Conservation (phyloP, 1,139 yeast genomes). For the Blastobotrys persicus region DNA sequence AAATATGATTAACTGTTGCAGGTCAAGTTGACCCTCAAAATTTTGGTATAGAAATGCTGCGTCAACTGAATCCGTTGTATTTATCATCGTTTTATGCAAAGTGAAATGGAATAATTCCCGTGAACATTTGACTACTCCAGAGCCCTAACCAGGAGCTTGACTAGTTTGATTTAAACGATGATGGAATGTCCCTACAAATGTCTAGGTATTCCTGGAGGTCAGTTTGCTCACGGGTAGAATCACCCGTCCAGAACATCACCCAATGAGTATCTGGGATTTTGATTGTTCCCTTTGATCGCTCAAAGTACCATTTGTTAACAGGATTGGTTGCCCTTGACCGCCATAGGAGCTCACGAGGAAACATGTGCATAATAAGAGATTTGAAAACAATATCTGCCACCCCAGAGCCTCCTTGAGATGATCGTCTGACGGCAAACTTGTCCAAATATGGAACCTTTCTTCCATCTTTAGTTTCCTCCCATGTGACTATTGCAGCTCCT, state of each 20-base stretch:
- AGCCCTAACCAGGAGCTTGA: too few relatives aligned
- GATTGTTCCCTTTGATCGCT: constrained; percentile 74
- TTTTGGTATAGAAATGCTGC: too few relatives aligned
- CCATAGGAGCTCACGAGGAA: constrained; percentile 80
- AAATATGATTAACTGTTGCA: too few relatives aligned
- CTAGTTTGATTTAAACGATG: constrained; percentile 40
- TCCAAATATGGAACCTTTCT: constrained; percentile 63
- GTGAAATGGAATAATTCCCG: too few relatives aligned
- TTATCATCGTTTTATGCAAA: too few relatives aligned
- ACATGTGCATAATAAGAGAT: constrained; percentile 60
- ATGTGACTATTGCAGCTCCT: constrained; percentile 89
- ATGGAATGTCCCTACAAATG: constrained; percentile 44
- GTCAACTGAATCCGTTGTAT: too few relatives aligned
- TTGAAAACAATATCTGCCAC: constrained; percentile 92
- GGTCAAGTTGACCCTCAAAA: too few relatives aligned
- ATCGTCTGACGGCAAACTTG: constrained; percentile 84
- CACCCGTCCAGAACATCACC: constrained; percentile 70
- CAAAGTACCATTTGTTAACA: constrained; percentile 97
- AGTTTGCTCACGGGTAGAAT: constrained; percentile 37
- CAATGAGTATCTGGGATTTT: constrained; percentile 54
- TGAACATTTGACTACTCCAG: too few relatives aligned
- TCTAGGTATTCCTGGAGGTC: constrained; percentile 39
- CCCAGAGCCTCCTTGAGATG: constrained; percentile 86
- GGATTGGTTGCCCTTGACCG: constrained; percentile 82
- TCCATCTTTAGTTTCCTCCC: constrained; percentile 49